These are phyloP conservation scores for Maudiozyma humilis DNA, from an alignment of 1,139 yeast species.

Conservation along the genomic window DNA sequence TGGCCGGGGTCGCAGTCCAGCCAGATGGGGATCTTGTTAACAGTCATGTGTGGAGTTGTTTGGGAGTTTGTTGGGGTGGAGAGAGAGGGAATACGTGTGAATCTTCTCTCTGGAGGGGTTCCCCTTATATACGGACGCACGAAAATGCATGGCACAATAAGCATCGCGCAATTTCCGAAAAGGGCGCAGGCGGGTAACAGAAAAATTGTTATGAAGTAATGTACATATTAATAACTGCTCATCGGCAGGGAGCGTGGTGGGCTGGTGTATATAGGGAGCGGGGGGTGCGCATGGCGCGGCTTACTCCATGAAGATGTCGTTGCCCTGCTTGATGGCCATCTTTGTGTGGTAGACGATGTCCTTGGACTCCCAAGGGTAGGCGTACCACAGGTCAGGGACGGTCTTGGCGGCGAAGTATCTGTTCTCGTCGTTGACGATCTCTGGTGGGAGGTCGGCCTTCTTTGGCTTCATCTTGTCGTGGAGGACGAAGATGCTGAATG, in stretches of 20 bases:
- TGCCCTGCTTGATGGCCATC: constrained; percentile 73
- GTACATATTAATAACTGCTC: neutral
- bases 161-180: neutral
- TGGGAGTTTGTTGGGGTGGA: neutral
- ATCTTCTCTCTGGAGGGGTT: too few relatives aligned
- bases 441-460: constrained; percentile 57
- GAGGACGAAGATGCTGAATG: constrained; percentile 80
- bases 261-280: neutral
- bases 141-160: too few relatives aligned
- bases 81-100: too few relatives aligned
- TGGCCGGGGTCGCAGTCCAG: constrained; percentile 93
- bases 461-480: constrained; percentile 90
- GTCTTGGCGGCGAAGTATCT: constrained; percentile 86
- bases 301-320: constrained; percentile 33
- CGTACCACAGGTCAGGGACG: constrained; percentile 92
- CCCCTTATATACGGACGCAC: neutral
- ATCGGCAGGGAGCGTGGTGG: neutral
- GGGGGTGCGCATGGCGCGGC: too few relatives aligned
- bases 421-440: constrained; percentile 34
- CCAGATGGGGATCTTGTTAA: constrained; percentile 54
- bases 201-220: neutral
- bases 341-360: constrained; percentile 85
- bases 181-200: neutral
- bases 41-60: constrained; percentile 13
- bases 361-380: constrained; percentile 93